Evolutionary conservation across 352 stramenopile genomes (phyloP), one percentile per base, ranked within the genome.

Genomic region (Phytophthora citricola): DNA sequence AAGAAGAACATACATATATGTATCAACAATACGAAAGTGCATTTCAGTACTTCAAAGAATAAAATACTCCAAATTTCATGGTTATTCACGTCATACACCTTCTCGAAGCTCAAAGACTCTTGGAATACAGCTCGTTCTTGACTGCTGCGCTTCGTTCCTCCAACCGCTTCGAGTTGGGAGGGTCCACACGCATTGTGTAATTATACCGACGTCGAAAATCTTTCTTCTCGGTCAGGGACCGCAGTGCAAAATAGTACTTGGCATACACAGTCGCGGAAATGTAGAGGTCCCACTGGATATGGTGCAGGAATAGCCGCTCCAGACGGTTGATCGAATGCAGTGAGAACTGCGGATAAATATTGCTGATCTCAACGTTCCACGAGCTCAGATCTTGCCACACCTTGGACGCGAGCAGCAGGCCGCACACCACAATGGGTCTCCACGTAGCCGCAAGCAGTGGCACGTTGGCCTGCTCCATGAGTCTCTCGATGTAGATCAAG

Each of bases 171-270:
- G 89, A 95, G 62, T 96, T 95, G 36, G 88, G 87, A 24, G 88
- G 83, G 39, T 94, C 83, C 41, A 96, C 87, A 32, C 87, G 85
- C 77, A 97, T 94, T 1, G 87, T 94, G 64, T 93, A 95, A 59
- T 96, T 97, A 76, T 97, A 97, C 39, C 89, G 76, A 38, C 91
- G 79, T 34, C 90, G 89, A 53, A 97, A 97, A 54, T 97, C 85
- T 34, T 94, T 94, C 64, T 95, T 94, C 73, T 98, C 92, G 1
- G 85, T 94, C 14, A 98, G 77, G 24, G 87, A 95, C 2, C 98
- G 91, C 43, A 99, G 75, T 22, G 97, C 98, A 78, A 99, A 99
- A 84, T 99, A 99, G 74, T 99, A 99, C 76, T 99, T 99, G 59
- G 97, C 97, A 66, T 98, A 98, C 38, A 98, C 85, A 1, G 82